These are phyloP conservation scores for Debaryomyces sp. DNA, from an alignment of 1,139 yeast species.

Conservation along the genomic window DNA sequence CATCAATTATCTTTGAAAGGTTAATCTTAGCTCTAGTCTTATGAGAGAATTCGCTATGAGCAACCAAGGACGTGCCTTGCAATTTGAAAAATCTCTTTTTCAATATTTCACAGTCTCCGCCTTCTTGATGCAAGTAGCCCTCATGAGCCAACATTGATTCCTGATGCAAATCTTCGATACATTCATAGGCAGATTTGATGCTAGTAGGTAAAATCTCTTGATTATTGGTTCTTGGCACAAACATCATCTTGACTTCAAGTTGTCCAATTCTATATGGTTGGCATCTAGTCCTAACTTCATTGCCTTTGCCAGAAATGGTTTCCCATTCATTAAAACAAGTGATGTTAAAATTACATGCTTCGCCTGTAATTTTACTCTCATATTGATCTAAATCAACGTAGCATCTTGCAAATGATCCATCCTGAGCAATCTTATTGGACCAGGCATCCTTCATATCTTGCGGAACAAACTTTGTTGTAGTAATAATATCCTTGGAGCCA, in stretches of 20 bases:
- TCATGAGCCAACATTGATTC: slow-evolving; percentile 45
- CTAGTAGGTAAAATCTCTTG: slow-evolving; percentile 68
- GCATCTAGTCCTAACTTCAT: slow-evolving; percentile 32
- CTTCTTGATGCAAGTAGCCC: slow-evolving; percentile 75
- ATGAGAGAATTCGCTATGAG: slow-evolving; percentile 63
- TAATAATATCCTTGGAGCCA: slow-evolving; percentile 51
- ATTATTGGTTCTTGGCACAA: slow-evolving; percentile 58
- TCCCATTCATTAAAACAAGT: slow-evolving; percentile 87
- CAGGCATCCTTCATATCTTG: slow-evolving; percentile 56
- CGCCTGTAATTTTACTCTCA: slow-evolving; percentile 57
- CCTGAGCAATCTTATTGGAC: slow-evolving; percentile 65
- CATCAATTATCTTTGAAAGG: slow-evolving; percentile 59
- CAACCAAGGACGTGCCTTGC: slow-evolving; percentile 61
- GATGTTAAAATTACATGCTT: slow-evolving; percentile 53
- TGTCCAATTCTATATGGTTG: slow-evolving; percentile 69
- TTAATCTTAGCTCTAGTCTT: slow-evolving; percentile 71
- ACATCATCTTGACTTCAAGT: slow-evolving; percentile 73
- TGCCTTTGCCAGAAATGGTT: slow-evolving; percentile 30
- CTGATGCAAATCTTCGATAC: slow-evolving; percentile 48
- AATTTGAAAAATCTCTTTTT: slow-evolving; percentile 65
- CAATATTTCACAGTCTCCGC: slow-evolving; percentile 71
- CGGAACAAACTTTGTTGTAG: slow-evolving; percentile 59
- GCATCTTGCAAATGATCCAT: slow-evolving; percentile 87
- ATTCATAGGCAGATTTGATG: slow-evolving; percentile 58
- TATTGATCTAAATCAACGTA: slow-evolving; percentile 65